These are phyloP conservation scores for Eremomyces bilateralis DNA, from an alignment of 495 filamentous ascomycete genomes.

Conservation along the genomic window DNA sequence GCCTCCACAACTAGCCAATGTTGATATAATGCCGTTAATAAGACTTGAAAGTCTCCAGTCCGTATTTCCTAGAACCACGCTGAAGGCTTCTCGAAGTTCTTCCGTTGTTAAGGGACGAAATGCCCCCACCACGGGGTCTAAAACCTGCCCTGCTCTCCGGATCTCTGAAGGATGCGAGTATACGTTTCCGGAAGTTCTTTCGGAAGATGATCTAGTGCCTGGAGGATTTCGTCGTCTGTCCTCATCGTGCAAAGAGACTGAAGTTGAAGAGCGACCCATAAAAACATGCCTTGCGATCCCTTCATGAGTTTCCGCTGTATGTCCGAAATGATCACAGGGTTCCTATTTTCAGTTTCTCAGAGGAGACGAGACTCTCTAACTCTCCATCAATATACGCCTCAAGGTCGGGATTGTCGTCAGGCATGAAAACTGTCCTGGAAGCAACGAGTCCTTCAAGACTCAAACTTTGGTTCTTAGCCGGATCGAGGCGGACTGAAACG, in stretches of 20 bases:
- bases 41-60: slow-evolving; percentile 17
- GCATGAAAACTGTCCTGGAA: slow-evolving; percentile 12
- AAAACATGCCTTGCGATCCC: slow-evolving; percentile 24
- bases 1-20: slow-evolving; percentile 21
- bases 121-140: slow-evolving; percentile 17
- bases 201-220: slow-evolving; percentile 21
- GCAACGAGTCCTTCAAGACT: slow-evolving; percentile 6
- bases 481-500: slow-evolving; percentile 16
- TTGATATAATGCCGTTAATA: slow-evolving; percentile 19
- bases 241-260: slow-evolving; percentile 18
- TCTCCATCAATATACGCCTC: slow-evolving; percentile 18
- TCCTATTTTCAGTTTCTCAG: slow-evolving; percentile 17
- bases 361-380: slow-evolving; percentile 15
- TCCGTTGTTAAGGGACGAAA: slow-evolving; percentile 19
- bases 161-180: slow-evolving; percentile 18
- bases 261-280: slow-evolving; percentile 27
- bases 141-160: slow-evolving; percentile 10
- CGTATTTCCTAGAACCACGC: slow-evolving; percentile 18
- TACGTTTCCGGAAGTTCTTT: slow-evolving; percentile 22
- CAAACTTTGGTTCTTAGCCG: slow-evolving; percentile 8
- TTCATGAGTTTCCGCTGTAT: slow-evolving; percentile 17
- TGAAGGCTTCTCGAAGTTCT: slow-evolving; percentile 24
- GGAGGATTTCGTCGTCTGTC: slow-evolving; percentile 22
- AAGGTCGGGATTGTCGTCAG: slow-evolving; percentile 22
- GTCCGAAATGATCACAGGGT: slow-evolving; percentile 19